Evolutionary conservation across 192 early-diverging fungal genomes (phyloP).

Genomic region (Entophlyctis helioformis): DNA sequence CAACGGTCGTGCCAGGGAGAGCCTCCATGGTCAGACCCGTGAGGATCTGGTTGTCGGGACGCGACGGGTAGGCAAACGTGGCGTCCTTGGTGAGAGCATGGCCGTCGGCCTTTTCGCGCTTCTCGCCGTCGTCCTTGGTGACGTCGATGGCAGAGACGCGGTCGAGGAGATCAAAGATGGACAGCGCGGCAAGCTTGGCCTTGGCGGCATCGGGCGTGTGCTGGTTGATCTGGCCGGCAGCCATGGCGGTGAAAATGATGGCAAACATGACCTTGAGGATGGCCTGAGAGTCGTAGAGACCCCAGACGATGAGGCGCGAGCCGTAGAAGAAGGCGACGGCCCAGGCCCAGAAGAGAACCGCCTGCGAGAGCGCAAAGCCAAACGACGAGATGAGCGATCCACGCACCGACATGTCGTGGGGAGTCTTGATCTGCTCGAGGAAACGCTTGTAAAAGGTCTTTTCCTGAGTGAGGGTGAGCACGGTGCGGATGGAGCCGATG

Average conservation of each 20-base stretch:
- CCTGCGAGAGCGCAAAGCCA: no score
- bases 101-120: conserved; percentile 24
- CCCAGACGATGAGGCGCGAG: conserved; percentile 41
- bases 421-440: conserved; percentile 41
- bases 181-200: conserved; percentile 65
- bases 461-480: conserved; percentile 62
- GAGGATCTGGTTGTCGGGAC: conserved; percentile 46
- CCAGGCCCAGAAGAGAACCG: conserved; percentile 37
- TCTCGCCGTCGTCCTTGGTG: conserved; percentile 7
- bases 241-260: conserved; percentile 1
- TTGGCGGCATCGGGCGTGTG: conserved; percentile 68
- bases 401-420: conserved; percentile 52
- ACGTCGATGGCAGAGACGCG: conserved; percentile 59
- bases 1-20: conserved; percentile 57
- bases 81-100: conserved; percentile 32
- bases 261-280: conserved; percentile 34
- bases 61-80: conserved; percentile 59
- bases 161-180: conserved; percentile 59
- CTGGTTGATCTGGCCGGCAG: conserved; percentile 59
- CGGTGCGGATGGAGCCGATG: conserved; percentile 74
- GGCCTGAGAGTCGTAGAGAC: conserved; percentile 24
- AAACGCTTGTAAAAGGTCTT: conserved; percentile 57
- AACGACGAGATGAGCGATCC: conserved; percentile 58
- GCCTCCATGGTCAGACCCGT: conserved; percentile 38
- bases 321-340: conserved; percentile 82